Evolutionary conservation across 768 basidiomycete genomes (phyloP).

Genomic region (Amanita phalloides): DNA sequence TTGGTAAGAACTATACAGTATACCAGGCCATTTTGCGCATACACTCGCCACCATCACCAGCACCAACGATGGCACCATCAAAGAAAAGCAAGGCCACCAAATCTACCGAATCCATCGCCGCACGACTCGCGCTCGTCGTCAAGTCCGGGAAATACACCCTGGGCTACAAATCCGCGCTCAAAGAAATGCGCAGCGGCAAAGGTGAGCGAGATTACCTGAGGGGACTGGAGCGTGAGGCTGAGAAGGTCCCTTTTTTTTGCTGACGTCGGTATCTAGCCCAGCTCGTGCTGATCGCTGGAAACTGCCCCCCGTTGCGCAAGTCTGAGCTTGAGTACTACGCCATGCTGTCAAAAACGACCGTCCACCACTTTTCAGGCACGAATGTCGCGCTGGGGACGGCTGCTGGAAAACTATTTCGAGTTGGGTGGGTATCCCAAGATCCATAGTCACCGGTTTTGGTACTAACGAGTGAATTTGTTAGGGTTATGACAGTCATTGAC

Average conservation of each 20-base stretch:
- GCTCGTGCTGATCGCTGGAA: conserved; percentile 96
- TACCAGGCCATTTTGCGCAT: conserved; percentile 9
- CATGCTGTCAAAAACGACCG: conserved; percentile 98
- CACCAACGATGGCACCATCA: conserved; percentile 69
- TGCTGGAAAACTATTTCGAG: conserved; percentile 98
- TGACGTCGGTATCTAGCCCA: conserved; percentile 69
- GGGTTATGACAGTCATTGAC: conserved; percentile 96
- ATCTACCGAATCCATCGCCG: conserved; percentile 86
- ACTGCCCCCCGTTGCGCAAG: conserved; percentile 98
- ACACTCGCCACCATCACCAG: conserved; percentile 4
- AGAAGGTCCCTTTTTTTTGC: conserved; percentile 85
- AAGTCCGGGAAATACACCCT: conserved; percentile 97
- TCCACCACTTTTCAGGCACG: conserved; percentile 96
- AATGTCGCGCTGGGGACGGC: conserved; percentile 98
- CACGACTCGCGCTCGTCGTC: conserved; percentile 90
- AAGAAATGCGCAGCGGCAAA: conserved; percentile 97
- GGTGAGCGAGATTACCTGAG: conserved; percentile 42
- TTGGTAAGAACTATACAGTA: conserved; percentile 20
- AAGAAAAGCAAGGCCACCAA: conserved; percentile 95
- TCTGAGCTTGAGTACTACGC: conserved; percentile 99
- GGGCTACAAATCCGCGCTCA: conserved; percentile 97
- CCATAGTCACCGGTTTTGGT: conserved; percentile 6
- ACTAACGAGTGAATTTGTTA: conserved; percentile 15
- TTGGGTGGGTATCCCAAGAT: conserved; percentile 43
- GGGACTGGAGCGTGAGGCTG: conserved; percentile 98